phyloP scores from a whole-genome alignment of 2,329 filamentous ascomycete genomes.

The Pseudogymnoascus sp. region DNA sequence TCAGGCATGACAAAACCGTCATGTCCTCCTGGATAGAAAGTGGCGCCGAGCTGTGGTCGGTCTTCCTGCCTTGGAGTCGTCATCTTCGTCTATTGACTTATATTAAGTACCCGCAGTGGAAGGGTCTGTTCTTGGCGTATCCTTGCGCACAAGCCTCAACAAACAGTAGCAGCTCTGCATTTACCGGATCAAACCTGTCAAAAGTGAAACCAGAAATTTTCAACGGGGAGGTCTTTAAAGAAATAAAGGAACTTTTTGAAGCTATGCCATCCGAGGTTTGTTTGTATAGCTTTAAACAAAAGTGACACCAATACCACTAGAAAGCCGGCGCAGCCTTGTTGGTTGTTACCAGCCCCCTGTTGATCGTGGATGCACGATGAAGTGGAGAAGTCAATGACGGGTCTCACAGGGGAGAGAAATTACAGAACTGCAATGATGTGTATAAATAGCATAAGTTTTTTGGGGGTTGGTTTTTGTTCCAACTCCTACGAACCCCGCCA shows the following conservation, averaged over 20 bases:
- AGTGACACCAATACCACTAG: not conserved
- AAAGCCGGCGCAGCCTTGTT: constrained; percentile 3
- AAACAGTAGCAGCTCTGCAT: not conserved
- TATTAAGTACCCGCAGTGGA: not conserved
- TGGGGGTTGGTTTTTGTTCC: not conserved
- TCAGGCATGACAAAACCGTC: constrained; percentile 65
- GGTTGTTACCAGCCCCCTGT: not conserved
- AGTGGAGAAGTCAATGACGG: not conserved
- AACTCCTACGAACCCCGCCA: not conserved
- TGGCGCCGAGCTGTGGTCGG: constrained; percentile 44
- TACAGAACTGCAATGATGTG: not conserved
- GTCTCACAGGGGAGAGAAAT: not conserved
- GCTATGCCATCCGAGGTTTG: not conserved
- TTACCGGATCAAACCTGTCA: not conserved
- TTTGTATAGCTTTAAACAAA: not conserved
- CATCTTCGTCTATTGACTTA: constrained; percentile 7
- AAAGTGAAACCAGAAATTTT: not conserved
- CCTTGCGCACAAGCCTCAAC: constrained; percentile 2
- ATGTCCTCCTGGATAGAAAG: constrained; percentile 59
- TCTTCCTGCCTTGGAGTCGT: constrained; percentile 9
- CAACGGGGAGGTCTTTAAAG: not conserved
- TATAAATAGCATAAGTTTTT: not conserved
- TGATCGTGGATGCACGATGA: not conserved
- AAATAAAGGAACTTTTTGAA: not conserved
- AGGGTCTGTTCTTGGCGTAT: not conserved